Evolutionary conservation across 495 filamentous ascomycete species (phyloP).

Genomic region (Xylaria grammica): DNA sequence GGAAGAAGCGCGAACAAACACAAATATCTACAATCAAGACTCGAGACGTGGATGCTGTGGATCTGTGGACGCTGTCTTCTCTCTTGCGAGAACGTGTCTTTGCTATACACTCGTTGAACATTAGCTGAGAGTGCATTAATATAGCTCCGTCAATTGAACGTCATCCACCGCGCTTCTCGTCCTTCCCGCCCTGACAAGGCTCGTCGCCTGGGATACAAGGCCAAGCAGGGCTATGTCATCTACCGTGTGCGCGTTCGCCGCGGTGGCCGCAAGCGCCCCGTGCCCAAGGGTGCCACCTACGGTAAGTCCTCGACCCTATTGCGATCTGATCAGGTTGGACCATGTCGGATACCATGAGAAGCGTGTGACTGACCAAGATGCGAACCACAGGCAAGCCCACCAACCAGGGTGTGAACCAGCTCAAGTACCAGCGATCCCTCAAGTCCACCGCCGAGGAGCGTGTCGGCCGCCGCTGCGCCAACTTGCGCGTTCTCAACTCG

Average conservation of each 20-base stretch:
- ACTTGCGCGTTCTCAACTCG: conserved; percentile 98
- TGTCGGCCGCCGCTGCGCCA: conserved; percentile 97
- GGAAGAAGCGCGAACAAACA: conserved; percentile 30
- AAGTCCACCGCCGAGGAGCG: conserved; percentile 98
- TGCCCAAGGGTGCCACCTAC: conserved; percentile 97
- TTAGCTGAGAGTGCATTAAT: conserved; percentile 99
- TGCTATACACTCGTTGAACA: conserved; percentile 99
- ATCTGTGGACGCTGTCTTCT: conserved; percentile 43
- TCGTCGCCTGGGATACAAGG: conserved; percentile 99
- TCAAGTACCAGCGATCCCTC: conserved; percentile 99
- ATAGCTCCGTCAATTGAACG: conserved; percentile 98
- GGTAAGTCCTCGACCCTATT: conserved; percentile 59
- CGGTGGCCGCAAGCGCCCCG: conserved; percentile 96
- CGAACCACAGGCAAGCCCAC: conserved; percentile 85
- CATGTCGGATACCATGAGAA: background rate
- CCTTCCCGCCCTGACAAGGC: conserved; percentile 99
- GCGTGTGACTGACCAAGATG: conserved; percentile 24
- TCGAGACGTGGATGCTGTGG: conserved; percentile 31
- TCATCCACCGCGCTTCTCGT: conserved; percentile 97
- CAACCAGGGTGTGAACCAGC: conserved; percentile 99
- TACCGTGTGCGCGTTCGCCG: conserved; percentile 97
- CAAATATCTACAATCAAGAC: conserved; percentile 33
- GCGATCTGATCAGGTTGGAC: background rate
- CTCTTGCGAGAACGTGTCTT: conserved; percentile 41
- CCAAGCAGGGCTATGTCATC: conserved; percentile 99